Evolutionary conservation across 768 basidiomycete species (phyloP), one percentile per base, ranked within the genome.

Genomic region (Tulasnella sp.): DNA sequence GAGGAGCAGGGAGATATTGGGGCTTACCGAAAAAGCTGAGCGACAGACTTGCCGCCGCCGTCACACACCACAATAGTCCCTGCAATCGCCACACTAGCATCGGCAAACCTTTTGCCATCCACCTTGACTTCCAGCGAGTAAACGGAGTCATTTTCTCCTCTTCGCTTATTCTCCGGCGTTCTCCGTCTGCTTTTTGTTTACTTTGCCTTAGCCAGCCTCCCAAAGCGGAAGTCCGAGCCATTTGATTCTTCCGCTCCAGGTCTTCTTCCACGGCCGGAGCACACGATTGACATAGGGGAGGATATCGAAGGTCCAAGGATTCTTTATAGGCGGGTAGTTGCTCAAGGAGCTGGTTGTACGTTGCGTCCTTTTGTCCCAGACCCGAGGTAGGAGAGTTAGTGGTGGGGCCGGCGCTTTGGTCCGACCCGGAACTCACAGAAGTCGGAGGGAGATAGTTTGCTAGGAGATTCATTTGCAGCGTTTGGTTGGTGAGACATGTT

Each of bases 401-500:
- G 52, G 32, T 59, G 22, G 32, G 26, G 52, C 52, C 52, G 14
- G 16, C 1, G n/a, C 40, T 19, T n/a, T n/a, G 47, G 40, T 59
- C 16, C 52, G 14, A 29, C n/a, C 32, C 52, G 52, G 52, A 47
- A 83, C 89, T 76, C 77, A 94, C 94, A 73, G 86, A 85, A n/a
- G 88, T 85, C 32, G 87, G 81, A 11, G 94, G 94, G 0, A 96
- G 85, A 79, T 95, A 98, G 76, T 91, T 94, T 17, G 94, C 91
- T 37, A 98, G 81, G 71, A 98, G 86, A 79, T 94, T 92, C 74
- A 91, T 82, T 69, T 94, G 82, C 42, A 98, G 85, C 82, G 88
- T 89, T 77, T 97, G 95, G 80, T 98, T 98, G n/a, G 92, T 91
- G 76, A 90, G 89, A 79, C 95, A 97, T 7, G 87, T 87, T 76